phyloP scores from a whole-genome alignment of 2,329 filamentous ascomycete genomes.

The Dryadomyces quercivorus region DNA sequence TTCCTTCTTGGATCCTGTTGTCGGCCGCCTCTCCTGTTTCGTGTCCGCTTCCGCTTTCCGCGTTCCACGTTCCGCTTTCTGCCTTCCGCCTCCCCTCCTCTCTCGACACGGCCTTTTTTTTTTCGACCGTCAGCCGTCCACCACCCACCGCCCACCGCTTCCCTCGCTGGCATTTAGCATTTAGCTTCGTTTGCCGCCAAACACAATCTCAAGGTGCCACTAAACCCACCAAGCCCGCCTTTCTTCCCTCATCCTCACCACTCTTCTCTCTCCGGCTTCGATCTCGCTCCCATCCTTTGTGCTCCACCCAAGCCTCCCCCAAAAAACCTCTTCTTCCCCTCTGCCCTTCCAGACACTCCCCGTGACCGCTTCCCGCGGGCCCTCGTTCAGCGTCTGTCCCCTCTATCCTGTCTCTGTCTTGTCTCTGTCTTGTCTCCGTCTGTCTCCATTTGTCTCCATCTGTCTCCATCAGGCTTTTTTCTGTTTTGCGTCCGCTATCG shows the following conservation, averaged over 20 bases:
- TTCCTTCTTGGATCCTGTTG: neutral
- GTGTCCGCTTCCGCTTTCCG: neutral
- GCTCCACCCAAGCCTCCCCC: neutral
- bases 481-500: neutral
- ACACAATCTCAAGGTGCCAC: constrained; percentile 4
- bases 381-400: too few relatives aligned
- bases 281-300: neutral
- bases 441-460: neutral
- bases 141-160: neutral
- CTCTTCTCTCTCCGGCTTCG: neutral
- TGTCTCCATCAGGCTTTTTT: neutral
- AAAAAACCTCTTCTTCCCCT: neutral
- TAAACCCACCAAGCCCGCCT: neutral
- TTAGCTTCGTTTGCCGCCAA: constrained; percentile 8
- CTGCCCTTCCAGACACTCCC: neutral
- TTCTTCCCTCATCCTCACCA: constrained; percentile 2
- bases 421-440: neutral
- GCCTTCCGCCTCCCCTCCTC: neutral
- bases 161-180: neutral
- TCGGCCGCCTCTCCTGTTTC: neutral
- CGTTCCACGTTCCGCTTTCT: neutral
- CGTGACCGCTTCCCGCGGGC: neutral
- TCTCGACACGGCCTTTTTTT: neutral
- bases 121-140: neutral
- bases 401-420: neutral